Conservation (phyloP, 495 filamentous ascomycete genomes). For the Hypoxylon perforatum region DNA sequence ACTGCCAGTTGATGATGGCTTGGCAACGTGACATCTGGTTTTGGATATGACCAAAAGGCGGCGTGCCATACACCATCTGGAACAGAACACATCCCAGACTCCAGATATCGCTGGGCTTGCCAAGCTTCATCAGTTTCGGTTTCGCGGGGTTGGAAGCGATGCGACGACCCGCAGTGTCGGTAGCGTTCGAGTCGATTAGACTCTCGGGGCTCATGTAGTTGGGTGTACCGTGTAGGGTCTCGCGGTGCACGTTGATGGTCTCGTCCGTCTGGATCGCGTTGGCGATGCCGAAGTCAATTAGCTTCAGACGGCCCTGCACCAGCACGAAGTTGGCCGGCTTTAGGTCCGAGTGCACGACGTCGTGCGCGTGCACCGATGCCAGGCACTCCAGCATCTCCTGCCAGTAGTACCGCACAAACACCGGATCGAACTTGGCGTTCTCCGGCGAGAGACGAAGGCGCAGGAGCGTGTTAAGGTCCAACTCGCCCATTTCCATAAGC, state of each 20-base stretch:
- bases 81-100: constrained; percentile 95
- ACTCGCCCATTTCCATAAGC: constrained; percentile 98
- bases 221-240: constrained; percentile 92
- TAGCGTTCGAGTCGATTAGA: constrained; percentile 83
- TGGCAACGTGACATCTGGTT: constrained; percentile 78
- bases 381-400: constrained; percentile 99
- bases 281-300: constrained; percentile 97
- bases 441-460: constrained; percentile 74
- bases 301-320: constrained; percentile 83
- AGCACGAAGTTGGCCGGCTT: constrained; percentile 96
- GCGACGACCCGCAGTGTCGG: constrained; percentile 59
- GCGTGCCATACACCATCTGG: constrained; percentile 94
- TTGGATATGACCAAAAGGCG: constrained; percentile 91
- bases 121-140: constrained; percentile 90
- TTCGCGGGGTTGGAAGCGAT: constrained; percentile 52
- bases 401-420: constrained; percentile 97
- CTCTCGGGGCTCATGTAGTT: constrained; percentile 99
- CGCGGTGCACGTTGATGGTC: constrained; percentile 96
- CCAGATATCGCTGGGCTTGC: constrained; percentile 96
- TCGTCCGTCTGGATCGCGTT: constrained; percentile 93
- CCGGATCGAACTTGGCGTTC: constrained; percentile 80
- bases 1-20: constrained; percentile 89
- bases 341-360: constrained; percentile 95
- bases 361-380: constrained; percentile 82
- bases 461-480: constrained; percentile 91